These are phyloP conservation scores for Aspergillus udagawae DNA, from an alignment of 2,329 filamentous ascomycete species.

Conservation along the genomic window DNA sequence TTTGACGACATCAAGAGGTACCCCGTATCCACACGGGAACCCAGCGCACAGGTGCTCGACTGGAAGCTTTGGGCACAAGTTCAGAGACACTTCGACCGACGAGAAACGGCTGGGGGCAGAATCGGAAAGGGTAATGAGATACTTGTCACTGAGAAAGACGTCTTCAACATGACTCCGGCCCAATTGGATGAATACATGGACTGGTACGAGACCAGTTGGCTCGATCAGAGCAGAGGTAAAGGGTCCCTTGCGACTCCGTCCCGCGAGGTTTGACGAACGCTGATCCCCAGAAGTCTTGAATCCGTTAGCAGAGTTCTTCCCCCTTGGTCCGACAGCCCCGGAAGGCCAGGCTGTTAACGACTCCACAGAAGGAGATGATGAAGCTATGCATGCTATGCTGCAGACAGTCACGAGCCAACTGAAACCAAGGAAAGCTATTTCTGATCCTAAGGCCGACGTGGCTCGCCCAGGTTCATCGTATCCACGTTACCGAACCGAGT, in stretches of 20 bases:
- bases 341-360: constrained; percentile 8
- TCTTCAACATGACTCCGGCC: constrained; percentile 57
- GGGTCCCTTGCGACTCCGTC: neutral
- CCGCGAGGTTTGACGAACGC: neutral
- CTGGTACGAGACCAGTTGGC: constrained; percentile 69
- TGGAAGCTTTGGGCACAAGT: constrained; percentile 67
- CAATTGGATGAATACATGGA: constrained; percentile 73
- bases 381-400: constrained; percentile 36
- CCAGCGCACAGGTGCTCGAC: constrained; percentile 59
- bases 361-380: constrained; percentile 18
- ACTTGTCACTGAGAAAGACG: constrained; percentile 57
- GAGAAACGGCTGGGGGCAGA: constrained; percentile 27
- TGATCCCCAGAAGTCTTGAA: constrained; percentile 18
- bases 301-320: constrained; percentile 42
- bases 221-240: constrained; percentile 31
- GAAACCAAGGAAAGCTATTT: constrained; percentile 35
- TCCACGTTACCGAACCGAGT: constrained; percentile 44
- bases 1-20: constrained; percentile 58
- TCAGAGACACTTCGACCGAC: constrained; percentile 40
- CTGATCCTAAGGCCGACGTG: constrained; percentile 32
- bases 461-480: constrained; percentile 51
- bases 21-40: constrained; percentile 51
- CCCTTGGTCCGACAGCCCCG: constrained; percentile 23
- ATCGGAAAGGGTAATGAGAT: constrained; percentile 48
- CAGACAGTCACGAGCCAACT: constrained; percentile 42